Percentiles rank a stretch among this genome's conserved stretches.
Conservation (phyloP, 345 rosid genomes). For the Mangifera indica region DNA sequence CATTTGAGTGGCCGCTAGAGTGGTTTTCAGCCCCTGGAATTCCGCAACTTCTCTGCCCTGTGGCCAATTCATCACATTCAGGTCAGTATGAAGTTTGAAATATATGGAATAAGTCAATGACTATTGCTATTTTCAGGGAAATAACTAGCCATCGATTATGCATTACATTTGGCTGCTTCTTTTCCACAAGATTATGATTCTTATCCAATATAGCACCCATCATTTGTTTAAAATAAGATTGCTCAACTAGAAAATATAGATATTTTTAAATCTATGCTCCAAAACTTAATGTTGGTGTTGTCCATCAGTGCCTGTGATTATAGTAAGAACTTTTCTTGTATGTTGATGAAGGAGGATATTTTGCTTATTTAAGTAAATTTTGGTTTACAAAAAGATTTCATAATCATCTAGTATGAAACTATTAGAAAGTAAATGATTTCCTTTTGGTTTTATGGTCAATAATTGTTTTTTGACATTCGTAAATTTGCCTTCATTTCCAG, state of each 20-base stretch:
- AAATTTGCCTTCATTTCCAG: not conserved
- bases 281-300: not conserved
- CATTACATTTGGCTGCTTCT: not conserved
- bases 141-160: not conserved
- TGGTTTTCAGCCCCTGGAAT: slow-evolving; percentile 81
- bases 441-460: not conserved
- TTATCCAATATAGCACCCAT: not conserved
- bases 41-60: slow-evolving; percentile 59
- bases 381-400: not conserved
- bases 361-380: not conserved
- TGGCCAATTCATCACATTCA: slow-evolving; percentile 32
- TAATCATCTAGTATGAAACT: not conserved
- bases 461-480: not conserved
- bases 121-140: not conserved
- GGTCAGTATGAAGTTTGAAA: slow-evolving; percentile 24
- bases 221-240: not conserved
- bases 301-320: not conserved
- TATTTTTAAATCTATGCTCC: not conserved
- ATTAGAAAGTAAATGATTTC: slow-evolving; percentile 7
- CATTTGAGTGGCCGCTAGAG: slow-evolving; percentile 72
- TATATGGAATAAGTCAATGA: not conserved
- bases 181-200: not conserved
- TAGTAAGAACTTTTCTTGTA: not conserved
- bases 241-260: not conserved
- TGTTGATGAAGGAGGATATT: not conserved